Evolutionary conservation across 192 early-diverging fungal genomes (phyloP), one percentile per base, ranked within the genome.

Genomic region (Rhizophagus prolifer): DNA sequence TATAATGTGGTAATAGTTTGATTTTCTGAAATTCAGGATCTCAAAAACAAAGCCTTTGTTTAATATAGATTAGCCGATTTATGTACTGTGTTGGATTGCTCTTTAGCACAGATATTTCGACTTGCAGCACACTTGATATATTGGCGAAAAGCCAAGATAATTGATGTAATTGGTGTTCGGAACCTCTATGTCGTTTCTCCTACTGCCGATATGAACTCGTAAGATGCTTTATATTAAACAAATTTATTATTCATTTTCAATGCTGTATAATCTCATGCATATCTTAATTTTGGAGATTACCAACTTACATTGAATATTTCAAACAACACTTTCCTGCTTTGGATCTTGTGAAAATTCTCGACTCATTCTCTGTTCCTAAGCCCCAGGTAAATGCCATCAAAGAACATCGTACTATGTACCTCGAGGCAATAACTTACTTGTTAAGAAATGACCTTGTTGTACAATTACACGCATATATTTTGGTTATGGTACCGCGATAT

Each of bases 71-170:
- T 98, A 54, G 88, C 94, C 31, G 89, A 94, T 76, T 85, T 98
- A 28, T 92, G 95, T 80, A 81, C 91, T 19, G 83, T 91, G 36
- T 78, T 97, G 28, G 95, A 95, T 81, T 97, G 96, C 81, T 96
- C 97, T n/a, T 86, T 96, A 64, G 92, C 95, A 0, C 97, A 97
- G 77, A 88, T 98, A 2, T 97, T 94, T 80, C 87, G 94, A 19
- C 76, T 96, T 26, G 95, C 92, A 7, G 92, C 95, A 1, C 97
- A 98, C 81, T 82, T 98, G 38, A 93, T 96, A 34, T 96, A 93
- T 80, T 98, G 97, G 97, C 82, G 88, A 70, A 93, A 95, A 74
- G 96, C 95, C 13, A 94, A 94, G 79, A 85, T 98, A 38, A 94
- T 98, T 60, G 89, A 96, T 82, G 89, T 91, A 9, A 91, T 97